Evolutionary conservation across 2,329 filamentous ascomycete species (phyloP), one percentile per base, ranked within the genome.

Genomic region (Zymoseptoria brevis): DNA sequence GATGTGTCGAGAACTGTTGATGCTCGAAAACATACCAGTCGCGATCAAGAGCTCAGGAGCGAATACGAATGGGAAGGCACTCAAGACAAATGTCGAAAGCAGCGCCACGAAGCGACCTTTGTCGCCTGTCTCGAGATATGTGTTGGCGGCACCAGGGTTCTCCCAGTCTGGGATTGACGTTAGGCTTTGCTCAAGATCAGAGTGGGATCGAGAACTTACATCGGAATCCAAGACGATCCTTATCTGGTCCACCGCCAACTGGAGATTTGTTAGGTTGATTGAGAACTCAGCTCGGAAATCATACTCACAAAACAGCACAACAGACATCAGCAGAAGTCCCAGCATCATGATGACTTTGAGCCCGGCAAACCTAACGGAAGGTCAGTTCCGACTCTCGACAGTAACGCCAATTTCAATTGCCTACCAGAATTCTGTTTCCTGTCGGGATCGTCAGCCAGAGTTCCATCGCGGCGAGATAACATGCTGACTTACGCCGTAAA

Each of bases 1-100:
- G 4, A 45, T 4, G 13, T n/a, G 13, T 6, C 13, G 13, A 11
- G 6, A n/a, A 45, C 5, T 16, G 3, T 13, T 3, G 13, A 45
- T 16, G 11, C 16, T 45, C 35, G 4, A 1, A 45, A 11, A n/a
- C 35, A n/a, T 79, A 79, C 57, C 66, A 19, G 68, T 69, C 26
- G 82, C 80, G 45, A 83, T 76, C 53, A 84, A 75, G 35, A 84
- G 69, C 63, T 84, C 81, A 0, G 81, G 80, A 0, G 80, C 79
- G 64, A 82, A 82, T 30, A 79, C 77, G 67, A 83, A 83, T 0
- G 81, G 77, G 63, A 83, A 82, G 0, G 79, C 79, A 19, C 76
- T 77, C 11, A 79, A 73, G 6, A 82, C 77, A 19, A 80, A 71
- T 6, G 77, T 80, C 26, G 77, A 76, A n/a, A 81, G 73, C 35